A percentile compares a stretch with the other conserved stretches of the same genome.
Evolutionary conservation across 306 rosid genomes (phyloP).

Genomic region (Vigna angularis): DNA sequence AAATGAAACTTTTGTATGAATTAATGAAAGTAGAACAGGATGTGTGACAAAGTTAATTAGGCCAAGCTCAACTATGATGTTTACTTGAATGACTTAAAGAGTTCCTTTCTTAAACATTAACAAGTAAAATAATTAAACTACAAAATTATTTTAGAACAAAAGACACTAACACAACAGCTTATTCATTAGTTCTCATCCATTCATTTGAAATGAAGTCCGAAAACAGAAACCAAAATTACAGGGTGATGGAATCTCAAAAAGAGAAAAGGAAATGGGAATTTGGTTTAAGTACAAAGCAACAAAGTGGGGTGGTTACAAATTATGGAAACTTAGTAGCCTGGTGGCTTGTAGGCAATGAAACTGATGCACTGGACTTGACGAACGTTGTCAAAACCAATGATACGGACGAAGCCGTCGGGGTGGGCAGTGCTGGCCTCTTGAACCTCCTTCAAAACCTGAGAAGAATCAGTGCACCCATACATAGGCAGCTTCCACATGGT

Average conservation of each 20-base stretch:
- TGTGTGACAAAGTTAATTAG: not conserved
- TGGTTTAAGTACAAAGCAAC: constrained; percentile 42
- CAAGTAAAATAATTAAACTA: not conserved
- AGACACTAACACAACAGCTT: constrained; percentile 17
- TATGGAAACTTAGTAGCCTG: not conserved
- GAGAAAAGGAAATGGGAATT: constrained; percentile 27
- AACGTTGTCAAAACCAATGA: constrained; percentile 86
- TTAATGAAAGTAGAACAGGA: not conserved
- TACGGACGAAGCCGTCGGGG: constrained; percentile 59
- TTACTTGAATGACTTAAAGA: not conserved
- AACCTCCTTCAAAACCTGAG: constrained; percentile 65
- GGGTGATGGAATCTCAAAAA: constrained; percentile 34
- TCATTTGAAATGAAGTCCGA: constrained; percentile 46
- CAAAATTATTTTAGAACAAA: constrained; percentile 1
- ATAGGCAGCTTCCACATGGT: constrained; percentile 97
- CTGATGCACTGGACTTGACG: constrained; percentile 90
- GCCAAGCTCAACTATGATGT: constrained; percentile 12
- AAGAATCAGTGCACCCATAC: constrained; percentile 71
- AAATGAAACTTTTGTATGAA: too few relatives aligned
- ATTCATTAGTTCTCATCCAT: constrained; percentile 56
- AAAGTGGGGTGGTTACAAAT: constrained; percentile 19
- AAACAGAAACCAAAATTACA: constrained; percentile 45
- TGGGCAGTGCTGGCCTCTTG: constrained; percentile 52
- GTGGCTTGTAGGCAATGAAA: constrained; percentile 84
- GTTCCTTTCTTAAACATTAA: constrained; percentile 1